Conservation (phyloP, 2,329 filamentous ascomycete species). For the Chrysoporthe puriensis region DNA sequence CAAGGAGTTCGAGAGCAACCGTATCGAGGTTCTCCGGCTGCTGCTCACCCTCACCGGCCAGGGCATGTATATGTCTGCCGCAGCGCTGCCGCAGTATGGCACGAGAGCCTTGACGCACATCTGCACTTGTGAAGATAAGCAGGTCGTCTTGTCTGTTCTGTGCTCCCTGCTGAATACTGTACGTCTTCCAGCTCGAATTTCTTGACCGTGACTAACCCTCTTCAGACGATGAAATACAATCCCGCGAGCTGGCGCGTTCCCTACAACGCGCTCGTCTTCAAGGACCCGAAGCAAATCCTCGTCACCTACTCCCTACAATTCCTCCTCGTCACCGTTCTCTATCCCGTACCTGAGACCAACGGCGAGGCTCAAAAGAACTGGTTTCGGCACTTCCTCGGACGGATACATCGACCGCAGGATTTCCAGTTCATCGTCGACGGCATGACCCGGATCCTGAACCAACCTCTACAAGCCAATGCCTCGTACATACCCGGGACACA, state of each 20-base stretch:
- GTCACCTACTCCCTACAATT: slow-evolving; percentile 92
- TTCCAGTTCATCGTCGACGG: slow-evolving; percentile 97
- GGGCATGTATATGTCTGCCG: slow-evolving; percentile 89
- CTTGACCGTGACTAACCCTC: slow-evolving; percentile 18
- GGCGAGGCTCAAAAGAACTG: slow-evolving; percentile 80
- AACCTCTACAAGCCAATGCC: slow-evolving; percentile 84
- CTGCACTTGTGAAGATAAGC: slow-evolving; percentile 85
- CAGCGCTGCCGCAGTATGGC: slow-evolving; percentile 77
- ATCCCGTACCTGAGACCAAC: slow-evolving; percentile 79
- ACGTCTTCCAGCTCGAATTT: slow-evolving; percentile 31
- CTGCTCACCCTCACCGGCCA: slow-evolving; percentile 85
- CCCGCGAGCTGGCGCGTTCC: slow-evolving; percentile 92
- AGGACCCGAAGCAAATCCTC: slow-evolving; percentile 85
- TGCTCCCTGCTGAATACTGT: slow-evolving; percentile 95
- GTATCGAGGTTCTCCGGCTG: slow-evolving; percentile 85
- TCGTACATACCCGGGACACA: slow-evolving; percentile 89
- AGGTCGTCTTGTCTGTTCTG: slow-evolving; percentile 84
- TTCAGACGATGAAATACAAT: slow-evolving; percentile 89
- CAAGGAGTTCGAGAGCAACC: slow-evolving; percentile 90
- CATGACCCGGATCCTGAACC: slow-evolving; percentile 89
- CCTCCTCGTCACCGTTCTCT: slow-evolving; percentile 81
- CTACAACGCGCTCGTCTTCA: slow-evolving; percentile 90
- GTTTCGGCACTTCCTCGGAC: slow-evolving; percentile 89
- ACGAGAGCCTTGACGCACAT: slow-evolving; percentile 87
- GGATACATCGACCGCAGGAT: slow-evolving; percentile 89